Conservation (phyloP, 257 asterid genomes). For the Scutellaria galericulata region DNA sequence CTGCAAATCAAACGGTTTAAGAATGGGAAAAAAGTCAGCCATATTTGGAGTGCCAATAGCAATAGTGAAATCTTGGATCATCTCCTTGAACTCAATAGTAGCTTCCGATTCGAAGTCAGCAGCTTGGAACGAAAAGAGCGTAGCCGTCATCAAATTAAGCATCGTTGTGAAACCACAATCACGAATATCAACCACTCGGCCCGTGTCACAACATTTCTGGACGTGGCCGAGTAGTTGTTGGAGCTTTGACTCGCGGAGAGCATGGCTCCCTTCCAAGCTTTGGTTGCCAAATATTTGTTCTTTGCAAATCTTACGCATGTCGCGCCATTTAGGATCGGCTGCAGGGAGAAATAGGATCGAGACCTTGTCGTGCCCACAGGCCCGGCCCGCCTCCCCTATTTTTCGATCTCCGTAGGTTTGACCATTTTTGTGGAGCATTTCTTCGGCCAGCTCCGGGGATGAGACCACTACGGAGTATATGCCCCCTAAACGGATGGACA, state of each 20-base stretch:
- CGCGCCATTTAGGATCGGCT: background rate
- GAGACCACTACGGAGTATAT: background rate
- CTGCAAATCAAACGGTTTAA: background rate
- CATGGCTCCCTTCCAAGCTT: too few relatives aligned
- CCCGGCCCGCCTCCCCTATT: background rate
- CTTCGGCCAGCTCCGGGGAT: background rate
- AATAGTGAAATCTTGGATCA: background rate
- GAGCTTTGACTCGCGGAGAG: too few relatives aligned
- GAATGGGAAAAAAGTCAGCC: background rate
- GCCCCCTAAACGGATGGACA: background rate
- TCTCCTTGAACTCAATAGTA: background rate
- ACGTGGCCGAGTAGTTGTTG: too few relatives aligned
- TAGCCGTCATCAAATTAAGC: background rate
- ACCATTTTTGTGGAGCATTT: background rate
- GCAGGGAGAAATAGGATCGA: background rate
- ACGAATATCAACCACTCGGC: too few relatives aligned
- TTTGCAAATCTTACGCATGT: background rate
- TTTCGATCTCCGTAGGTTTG: background rate
- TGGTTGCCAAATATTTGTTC: background rate
- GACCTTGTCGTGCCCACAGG: background rate
- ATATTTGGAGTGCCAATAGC: background rate
- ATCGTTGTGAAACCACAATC: too few relatives aligned
- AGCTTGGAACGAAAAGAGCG: background rate
- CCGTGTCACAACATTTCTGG: too few relatives aligned
- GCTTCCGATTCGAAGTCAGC: background rate